Evolutionary conservation across 305 asterid species (phyloP), one percentile per base, ranked within the genome.

Genomic region (Striga hermonthica): DNA sequence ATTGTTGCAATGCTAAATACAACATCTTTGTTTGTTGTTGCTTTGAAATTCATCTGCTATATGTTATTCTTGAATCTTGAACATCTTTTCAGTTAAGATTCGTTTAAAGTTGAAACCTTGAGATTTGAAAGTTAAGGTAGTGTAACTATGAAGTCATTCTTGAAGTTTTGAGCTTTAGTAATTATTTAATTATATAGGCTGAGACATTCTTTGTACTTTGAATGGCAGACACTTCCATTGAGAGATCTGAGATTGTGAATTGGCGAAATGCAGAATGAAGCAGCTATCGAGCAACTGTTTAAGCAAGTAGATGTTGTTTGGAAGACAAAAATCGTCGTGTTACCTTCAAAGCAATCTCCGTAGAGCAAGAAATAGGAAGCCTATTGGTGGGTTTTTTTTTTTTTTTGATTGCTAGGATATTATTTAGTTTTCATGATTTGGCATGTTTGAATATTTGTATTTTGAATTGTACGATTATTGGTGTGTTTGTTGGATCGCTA

Each of bases 181-280:
- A 22, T 22, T 22, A 22, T 22, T 65, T 76, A 53, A 69, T 62
- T 55, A 72, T 57, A 74, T 70, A 91, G 86, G 92, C 95, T 85
- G 91, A 22, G 31, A 22, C 31, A 22, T 22, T 22, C 31, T 22
- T 1, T 22, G 31, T 22, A 22, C 2, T 1, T 22, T 2, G 2
- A 22, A 22, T 22, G 1, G 31, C 90, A 85, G 95, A 86, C 80
- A 77, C 77, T 72, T 85, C 84, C 81, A 82, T 72, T 84, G 83
- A 82, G 85, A 82, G 78, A 83, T 82, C 91, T 91, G 97, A 92
- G 91, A 81, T 84, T 91, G 81, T 92, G 95, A 87, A 84, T 81
- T 89, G 91, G 93, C 87, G 83, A 91, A 76, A 84, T 89, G 97
- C 97, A 92, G 98, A 92, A 89, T 95, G 66, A 92, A 89, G 91